phyloP scores from a whole-genome alignment of 768 basidiomycete genomes.

The Phlebiopsis gigantea region DNA sequence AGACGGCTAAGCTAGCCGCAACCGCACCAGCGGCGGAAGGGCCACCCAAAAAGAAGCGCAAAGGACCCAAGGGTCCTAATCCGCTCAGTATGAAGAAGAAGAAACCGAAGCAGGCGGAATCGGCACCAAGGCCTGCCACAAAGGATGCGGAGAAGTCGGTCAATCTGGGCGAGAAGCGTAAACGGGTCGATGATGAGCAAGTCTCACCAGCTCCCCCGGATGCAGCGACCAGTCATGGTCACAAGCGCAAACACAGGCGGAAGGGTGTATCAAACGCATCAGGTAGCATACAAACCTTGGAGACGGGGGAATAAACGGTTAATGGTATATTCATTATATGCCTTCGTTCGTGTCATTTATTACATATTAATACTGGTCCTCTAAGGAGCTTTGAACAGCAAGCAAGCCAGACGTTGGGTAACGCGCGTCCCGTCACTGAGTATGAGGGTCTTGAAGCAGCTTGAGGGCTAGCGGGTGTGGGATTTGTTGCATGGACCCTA shows the following conservation, averaged over 20 bases:
- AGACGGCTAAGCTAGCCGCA: conserved; percentile 38
- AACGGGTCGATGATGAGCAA: conserved; percentile 20
- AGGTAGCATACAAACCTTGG: not conserved
- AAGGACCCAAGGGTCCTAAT: conserved; percentile 83
- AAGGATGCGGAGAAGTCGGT: conserved; percentile 1
- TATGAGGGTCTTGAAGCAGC: too few species aligned
- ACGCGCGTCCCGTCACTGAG: too few species aligned
- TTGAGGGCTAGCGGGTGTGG: too few species aligned
- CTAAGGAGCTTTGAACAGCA: too few species aligned
- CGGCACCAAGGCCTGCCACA: not conserved
- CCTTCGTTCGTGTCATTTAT: too few species aligned
- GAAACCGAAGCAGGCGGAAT: conserved; percentile 27
- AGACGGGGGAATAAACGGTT: not conserved
- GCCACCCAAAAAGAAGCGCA: conserved; percentile 49
- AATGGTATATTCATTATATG: not conserved
- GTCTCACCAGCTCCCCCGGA: conserved; percentile 5
- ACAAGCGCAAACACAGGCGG: conserved; percentile 25
- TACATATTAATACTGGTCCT: too few species aligned
- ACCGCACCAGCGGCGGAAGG: conserved; percentile 27
- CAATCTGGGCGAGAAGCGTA: conserved; percentile 24
- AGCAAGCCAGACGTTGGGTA: too few species aligned
- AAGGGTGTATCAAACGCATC: conserved; percentile 6
- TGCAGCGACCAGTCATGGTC: conserved; percentile 15
- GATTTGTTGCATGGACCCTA: too few species aligned
- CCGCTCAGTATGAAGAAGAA: conserved; percentile 93